These are phyloP conservation scores for Salvia rosmarinus DNA, from an alignment of 257 asterid species.

Conservation along the genomic window DNA sequence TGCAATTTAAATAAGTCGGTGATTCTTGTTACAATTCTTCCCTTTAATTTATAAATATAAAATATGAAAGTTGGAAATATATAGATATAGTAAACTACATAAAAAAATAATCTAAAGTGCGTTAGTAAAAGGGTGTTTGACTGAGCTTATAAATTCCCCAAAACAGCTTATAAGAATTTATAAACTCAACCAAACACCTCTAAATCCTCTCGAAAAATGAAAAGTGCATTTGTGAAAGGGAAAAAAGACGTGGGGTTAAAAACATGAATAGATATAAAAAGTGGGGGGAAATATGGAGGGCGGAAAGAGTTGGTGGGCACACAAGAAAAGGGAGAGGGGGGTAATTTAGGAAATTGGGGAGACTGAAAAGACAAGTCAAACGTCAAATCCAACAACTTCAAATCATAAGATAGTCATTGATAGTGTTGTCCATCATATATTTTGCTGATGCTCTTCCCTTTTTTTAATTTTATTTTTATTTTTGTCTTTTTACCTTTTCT, in stretches of 20 bases:
- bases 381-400: constrained; percentile 67
- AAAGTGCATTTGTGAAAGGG: no score
- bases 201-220: no score
- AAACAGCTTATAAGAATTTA: no score
- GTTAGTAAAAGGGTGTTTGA: no score
- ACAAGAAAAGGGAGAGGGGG: constrained; percentile 36
- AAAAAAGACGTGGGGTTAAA: background rate
- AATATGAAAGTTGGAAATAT: no score
- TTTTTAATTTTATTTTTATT: background rate
- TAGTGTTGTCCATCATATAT: constrained; percentile 64
- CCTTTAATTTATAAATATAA: no score
- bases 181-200: no score
- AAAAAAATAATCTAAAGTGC: no score
- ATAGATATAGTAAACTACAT: no score
- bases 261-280: background rate
- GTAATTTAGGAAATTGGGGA: constrained; percentile 35
- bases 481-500: background rate
- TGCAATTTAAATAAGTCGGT: no score
- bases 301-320: constrained; percentile 35
- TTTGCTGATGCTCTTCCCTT: constrained; percentile 33
- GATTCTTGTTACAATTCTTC: no score
- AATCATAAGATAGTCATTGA: constrained; percentile 74
- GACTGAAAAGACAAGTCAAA: constrained; percentile 78
- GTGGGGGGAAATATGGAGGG: constrained; percentile 3
- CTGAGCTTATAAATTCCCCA: no score